These are phyloP conservation scores for Boletus vermiculosoides DNA, from an alignment of 768 basidiomycete genomes.

Conservation along the genomic window DNA sequence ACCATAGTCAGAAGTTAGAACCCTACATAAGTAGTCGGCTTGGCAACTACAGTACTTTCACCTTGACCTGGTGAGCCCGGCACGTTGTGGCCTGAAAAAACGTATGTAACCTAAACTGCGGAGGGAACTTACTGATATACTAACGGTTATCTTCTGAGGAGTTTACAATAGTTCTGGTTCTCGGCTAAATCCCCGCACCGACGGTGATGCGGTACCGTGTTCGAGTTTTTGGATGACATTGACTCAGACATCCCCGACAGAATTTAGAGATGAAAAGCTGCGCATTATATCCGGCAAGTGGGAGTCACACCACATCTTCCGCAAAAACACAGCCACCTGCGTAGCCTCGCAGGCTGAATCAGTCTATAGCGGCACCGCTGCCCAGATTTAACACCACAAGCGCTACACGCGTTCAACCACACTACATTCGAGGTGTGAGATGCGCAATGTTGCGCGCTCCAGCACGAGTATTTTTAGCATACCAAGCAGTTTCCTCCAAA, in stretches of 20 bases:
- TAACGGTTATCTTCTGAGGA: background rate
- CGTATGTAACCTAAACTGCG: background rate
- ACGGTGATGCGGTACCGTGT: background rate
- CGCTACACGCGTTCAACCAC: constrained; percentile 3
- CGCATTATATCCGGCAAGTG: background rate
- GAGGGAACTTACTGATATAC: background rate
- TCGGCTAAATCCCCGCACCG: background rate
- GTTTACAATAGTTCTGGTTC: background rate
- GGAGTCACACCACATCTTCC: background rate
- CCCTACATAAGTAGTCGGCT: background rate
- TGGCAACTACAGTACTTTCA: background rate
- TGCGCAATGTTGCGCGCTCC: constrained; percentile 54
- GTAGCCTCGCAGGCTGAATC: too few relatives aligned
- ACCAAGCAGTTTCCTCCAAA: constrained; percentile 1
- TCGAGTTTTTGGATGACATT: background rate
- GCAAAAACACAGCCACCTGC: constrained; percentile 11
- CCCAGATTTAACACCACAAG: background rate
- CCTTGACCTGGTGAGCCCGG: background rate
- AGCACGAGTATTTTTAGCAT: constrained; percentile 6
- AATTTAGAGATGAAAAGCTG: background rate
- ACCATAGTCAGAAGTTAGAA: background rate
- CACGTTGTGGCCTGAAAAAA: background rate
- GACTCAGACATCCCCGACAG: background rate
- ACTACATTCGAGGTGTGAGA: constrained; percentile 23
- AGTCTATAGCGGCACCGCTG: constrained; percentile 3